These are phyloP conservation scores for Boletus speciosus DNA, from an alignment of 768 basidiomycete species.

Conservation along the genomic window DNA sequence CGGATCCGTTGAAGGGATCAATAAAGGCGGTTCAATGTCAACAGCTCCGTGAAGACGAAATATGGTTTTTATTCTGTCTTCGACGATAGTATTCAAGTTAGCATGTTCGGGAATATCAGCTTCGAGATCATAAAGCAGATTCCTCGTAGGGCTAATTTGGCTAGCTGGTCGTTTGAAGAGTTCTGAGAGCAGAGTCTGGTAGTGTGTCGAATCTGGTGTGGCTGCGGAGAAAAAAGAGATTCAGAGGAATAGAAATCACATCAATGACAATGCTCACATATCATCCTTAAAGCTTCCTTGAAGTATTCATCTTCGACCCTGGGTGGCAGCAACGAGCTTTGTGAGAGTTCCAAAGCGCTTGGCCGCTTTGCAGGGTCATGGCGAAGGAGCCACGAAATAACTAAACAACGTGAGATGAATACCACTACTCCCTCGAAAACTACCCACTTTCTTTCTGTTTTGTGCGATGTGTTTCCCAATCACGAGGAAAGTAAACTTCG, in stretches of 20 bases:
- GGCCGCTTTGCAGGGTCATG: slow-evolving; percentile 80
- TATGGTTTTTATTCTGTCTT: slow-evolving; percentile 70
- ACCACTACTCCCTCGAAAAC: background rate
- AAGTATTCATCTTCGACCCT: slow-evolving; percentile 84
- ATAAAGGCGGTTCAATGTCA: slow-evolving; percentile 79
- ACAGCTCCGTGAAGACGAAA: slow-evolving; percentile 91
- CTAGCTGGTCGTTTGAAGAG: slow-evolving; percentile 74
- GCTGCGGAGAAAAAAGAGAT: slow-evolving; percentile 36
- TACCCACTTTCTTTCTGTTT: slow-evolving; percentile 68
- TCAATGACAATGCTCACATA: slow-evolving; percentile 46
- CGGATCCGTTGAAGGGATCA: slow-evolving; percentile 65
- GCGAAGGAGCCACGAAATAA: slow-evolving; percentile 76
- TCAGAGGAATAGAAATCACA: background rate
- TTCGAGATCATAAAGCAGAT: slow-evolving; percentile 73
- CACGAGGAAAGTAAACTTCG: slow-evolving; percentile 68
- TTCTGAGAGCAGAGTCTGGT: slow-evolving; percentile 71
- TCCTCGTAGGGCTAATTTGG: slow-evolving; percentile 57
- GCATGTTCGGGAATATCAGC: slow-evolving; percentile 66
- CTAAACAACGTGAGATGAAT: slow-evolving; percentile 34
- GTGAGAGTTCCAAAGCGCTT: slow-evolving; percentile 76
- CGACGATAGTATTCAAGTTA: slow-evolving; percentile 68
- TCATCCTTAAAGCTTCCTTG: slow-evolving; percentile 70
- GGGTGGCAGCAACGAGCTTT: slow-evolving; percentile 72
- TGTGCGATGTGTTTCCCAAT: slow-evolving; percentile 61
- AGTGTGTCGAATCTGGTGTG: slow-evolving; percentile 77